Evolutionary conservation across 108 stramenopile species (phyloP).

Genomic region (Nitzschia sp.): DNA sequence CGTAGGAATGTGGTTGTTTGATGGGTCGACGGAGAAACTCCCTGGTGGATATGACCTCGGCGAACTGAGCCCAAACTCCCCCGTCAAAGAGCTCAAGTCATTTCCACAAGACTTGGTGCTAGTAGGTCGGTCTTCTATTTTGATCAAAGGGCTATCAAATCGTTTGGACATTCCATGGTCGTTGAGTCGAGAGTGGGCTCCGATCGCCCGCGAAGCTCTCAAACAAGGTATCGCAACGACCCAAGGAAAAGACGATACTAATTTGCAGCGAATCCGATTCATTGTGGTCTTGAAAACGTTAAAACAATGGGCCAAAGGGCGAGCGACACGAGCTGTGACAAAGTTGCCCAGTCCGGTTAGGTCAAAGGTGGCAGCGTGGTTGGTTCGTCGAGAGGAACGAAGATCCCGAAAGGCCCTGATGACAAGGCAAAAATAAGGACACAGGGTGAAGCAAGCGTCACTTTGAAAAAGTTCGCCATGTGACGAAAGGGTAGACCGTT

Average conservation of each 20-base stretch:
- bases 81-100: constrained; percentile 86
- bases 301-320: constrained; percentile 69
- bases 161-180: constrained; percentile 89
- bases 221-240: constrained; percentile 13
- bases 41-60: constrained; percentile 87
- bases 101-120: constrained; percentile 96
- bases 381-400: neutral
- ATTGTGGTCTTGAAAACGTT: constrained; percentile 54
- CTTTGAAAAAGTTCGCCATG: no score
- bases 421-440: no score
- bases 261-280: constrained; percentile 54
- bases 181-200: constrained; percentile 82
- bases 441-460: no score
- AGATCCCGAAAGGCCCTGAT: neutral
- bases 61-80: constrained; percentile 87
- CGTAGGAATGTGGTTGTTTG: constrained; percentile 92
- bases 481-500: no score
- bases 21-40: constrained; percentile 72
- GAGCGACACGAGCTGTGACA: constrained; percentile 43
- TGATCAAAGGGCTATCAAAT: constrained; percentile 90
- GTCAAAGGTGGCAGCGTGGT: constrained; percentile 17
- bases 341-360: constrained; percentile 64
- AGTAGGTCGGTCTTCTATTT: constrained; percentile 89
- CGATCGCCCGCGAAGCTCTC: constrained; percentile 67
- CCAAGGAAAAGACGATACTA: neutral